Evolutionary conservation across 495 filamentous ascomycete species (phyloP), one percentile per base, ranked within the genome.

Genomic region (Penicillium alfredii): DNA sequence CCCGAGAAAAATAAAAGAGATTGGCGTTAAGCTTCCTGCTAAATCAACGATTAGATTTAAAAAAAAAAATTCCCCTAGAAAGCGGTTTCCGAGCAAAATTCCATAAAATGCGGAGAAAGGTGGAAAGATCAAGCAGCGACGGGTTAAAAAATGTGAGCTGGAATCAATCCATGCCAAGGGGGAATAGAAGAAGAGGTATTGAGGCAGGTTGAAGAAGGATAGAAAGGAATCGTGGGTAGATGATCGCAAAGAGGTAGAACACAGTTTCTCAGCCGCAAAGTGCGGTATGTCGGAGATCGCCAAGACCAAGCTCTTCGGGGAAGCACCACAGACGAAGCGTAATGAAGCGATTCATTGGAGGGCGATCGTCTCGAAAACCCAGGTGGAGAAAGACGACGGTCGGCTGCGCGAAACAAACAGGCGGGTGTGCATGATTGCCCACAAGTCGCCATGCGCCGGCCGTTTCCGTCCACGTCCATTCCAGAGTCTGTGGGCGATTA

Each of bases 381-480:
- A n/a, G n/a, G n/a, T n/a, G n/a, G n/a, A n/a, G n/a, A n/a, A n/a
- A n/a, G n/a, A n/a, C n/a, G n/a, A n/a, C n/a, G n/a, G n/a, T 20
- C 14, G 23, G 25, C 23, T 37, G 37, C 27, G 31, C 24, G 5
- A 29, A 8, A 26, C 17, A 12, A 33, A 36, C 25, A 21, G 31
- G 23, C 33, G 30, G 13, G 5, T 9, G 18, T 25, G 10, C 23
- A 26, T 20, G 29, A 18, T 37, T 28, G 30, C 25, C 30, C 30
- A 15, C 31, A 22, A 28, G 22, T 22, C 22, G n/a, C 35, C 12
- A 23, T 45, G 47, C 44, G 47, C 49, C 35, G 47, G 37, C 50
- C 53, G 51, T 51, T 57, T 57, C 47, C 53, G 50, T 51, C 42
- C 27, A 51, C 22, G 21, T 43, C 35, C 24, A 37, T 18, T 24